Evolutionary conservation across 106 monocot genomes (phyloP).

Genomic region (Alisma plantagoaquatica): DNA sequence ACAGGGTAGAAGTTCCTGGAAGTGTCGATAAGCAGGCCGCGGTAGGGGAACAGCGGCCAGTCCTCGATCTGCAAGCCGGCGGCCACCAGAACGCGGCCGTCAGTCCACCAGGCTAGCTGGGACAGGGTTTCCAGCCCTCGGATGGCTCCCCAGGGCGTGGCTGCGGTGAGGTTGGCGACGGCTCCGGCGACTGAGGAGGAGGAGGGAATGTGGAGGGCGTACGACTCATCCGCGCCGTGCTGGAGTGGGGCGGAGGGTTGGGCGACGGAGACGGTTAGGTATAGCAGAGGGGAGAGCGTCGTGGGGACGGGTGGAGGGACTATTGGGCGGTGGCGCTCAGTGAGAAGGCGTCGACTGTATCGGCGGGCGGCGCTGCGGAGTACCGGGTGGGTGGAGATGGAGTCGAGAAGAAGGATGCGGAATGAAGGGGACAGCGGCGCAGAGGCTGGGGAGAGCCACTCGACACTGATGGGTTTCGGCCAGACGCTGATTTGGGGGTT

Average conservation of each 20-base stretch:
- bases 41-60: constrained; percentile 51
- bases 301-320: constrained; percentile 14
- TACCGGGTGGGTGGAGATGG: constrained; percentile 4
- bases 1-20: constrained; percentile 72
- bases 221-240: constrained; percentile 68
- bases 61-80: constrained; percentile 39
- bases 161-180: constrained; percentile 33
- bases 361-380: constrained; percentile 35
- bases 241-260: constrained; percentile 39
- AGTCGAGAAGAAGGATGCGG: constrained; percentile 24
- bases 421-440: constrained; percentile 55
- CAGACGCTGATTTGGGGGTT: constrained; percentile 37
- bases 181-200: neutral
- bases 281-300: constrained; percentile 16
- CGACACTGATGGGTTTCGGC: constrained; percentile 54
- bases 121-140: constrained; percentile 81
- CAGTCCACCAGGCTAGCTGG: constrained; percentile 47
- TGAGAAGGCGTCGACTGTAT: constrained; percentile 32
- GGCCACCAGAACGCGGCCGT: constrained; percentile 19
- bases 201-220: constrained; percentile 30
- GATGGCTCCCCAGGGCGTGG: constrained; percentile 74
- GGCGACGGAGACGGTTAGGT: constrained; percentile 39
- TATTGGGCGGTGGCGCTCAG: constrained; percentile 44
- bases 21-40: constrained; percentile 79
- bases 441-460: constrained; percentile 25